phyloP scores from a whole-genome alignment of 441 rosid genomes.

The Omphalea diandra region DNA sequence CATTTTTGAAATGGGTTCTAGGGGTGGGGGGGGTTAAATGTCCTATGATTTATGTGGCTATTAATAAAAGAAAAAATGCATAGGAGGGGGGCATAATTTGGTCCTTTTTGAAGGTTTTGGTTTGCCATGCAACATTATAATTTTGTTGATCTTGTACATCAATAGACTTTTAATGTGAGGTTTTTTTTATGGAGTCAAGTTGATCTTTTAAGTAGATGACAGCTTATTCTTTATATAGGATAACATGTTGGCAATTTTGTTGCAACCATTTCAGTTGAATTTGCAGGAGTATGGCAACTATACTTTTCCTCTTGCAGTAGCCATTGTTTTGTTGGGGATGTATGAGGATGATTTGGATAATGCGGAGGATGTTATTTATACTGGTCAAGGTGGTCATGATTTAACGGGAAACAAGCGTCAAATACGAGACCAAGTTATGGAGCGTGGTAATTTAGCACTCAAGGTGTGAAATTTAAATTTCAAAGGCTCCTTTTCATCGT shows the following conservation, averaged over 20 bases:
- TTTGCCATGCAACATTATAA: not conserved
- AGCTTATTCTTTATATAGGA: not conserved
- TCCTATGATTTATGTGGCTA: too few relatives aligned
- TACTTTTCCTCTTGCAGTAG: conserved; percentile 58
- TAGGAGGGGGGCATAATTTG: not conserved
- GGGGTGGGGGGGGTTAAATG: too few relatives aligned
- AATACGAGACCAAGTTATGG: conserved; percentile 58
- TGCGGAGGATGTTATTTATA: conserved; percentile 74
- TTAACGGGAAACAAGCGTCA: conserved; percentile 81
- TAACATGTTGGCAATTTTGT: not conserved
- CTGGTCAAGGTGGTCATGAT: conserved; percentile 92
- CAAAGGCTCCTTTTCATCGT: not conserved
- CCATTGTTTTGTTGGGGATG: conserved; percentile 82
- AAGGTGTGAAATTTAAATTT: conserved; percentile 49
- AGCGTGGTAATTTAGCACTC: conserved; percentile 80
- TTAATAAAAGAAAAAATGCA: too few relatives aligned
- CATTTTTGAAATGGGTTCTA: too few relatives aligned
- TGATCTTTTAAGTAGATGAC: not conserved
- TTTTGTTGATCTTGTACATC: not conserved
- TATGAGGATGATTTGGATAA: conserved; percentile 93
- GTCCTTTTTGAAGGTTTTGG: not conserved
- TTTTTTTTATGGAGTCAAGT: not conserved
- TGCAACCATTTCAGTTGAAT: conserved; percentile 5
- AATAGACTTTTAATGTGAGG: not conserved
- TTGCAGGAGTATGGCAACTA: conserved; percentile 47